Evolutionary conservation across 345 rosid species (phyloP).

Genomic region (Gossypium ekmanianum): DNA sequence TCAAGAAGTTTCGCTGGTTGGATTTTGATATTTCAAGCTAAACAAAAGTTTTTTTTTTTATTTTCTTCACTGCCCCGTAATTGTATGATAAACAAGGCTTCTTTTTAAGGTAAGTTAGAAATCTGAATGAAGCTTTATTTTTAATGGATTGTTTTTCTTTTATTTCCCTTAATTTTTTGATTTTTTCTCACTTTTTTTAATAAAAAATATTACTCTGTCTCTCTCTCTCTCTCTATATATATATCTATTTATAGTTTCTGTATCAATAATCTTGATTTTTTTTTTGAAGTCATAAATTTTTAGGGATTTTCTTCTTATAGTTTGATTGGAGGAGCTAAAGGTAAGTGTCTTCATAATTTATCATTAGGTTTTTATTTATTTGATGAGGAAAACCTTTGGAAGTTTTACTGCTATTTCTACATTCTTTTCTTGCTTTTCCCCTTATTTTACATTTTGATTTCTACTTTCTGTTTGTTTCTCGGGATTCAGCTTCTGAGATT

Average conservation of each 20-base stretch:
- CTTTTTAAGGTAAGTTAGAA: conserved; percentile 2
- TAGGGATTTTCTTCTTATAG: background rate
- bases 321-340: background rate
- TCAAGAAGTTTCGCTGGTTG: background rate
- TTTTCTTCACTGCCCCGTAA: background rate
- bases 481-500: background rate
- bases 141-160: background rate
- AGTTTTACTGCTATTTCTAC: background rate
- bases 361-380: too few relatives aligned
- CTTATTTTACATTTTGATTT: background rate
- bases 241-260: background rate
- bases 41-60: background rate
- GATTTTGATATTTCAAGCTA: background rate
- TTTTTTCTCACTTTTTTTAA: background rate
- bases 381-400: too few relatives aligned
- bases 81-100: background rate
- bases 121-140: background rate
- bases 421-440: background rate
- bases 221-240: too few relatives aligned
- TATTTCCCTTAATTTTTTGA: background rate
- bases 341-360: background rate
- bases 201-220: background rate
- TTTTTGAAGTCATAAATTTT: too few relatives aligned
- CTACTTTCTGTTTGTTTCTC: conserved; percentile 5
- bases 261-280: background rate